A percentile compares a stretch with the other conserved stretches of the same genome.
phyloP scores from a whole-genome alignment of 2,329 filamentous ascomycete genomes.

The Sclerotinia subarctica region DNA sequence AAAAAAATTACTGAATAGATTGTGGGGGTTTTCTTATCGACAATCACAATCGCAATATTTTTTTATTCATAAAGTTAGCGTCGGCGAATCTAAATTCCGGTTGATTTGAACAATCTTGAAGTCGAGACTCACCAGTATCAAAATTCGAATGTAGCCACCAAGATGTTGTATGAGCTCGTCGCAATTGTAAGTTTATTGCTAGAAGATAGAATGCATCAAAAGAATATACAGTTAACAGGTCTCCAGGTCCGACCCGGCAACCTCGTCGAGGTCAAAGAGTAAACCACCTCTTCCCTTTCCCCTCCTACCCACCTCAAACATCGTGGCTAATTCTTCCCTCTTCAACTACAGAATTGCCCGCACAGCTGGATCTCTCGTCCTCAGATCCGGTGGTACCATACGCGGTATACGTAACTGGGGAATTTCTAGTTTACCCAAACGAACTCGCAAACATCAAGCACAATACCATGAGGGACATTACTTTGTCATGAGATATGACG shows the following conservation, averaged over 20 bases:
- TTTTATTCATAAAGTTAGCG: constrained; percentile 16
- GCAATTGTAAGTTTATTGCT: constrained; percentile 67
- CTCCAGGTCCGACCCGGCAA: constrained; percentile 84
- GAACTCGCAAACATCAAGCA: constrained; percentile 75
- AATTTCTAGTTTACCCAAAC: constrained; percentile 78
- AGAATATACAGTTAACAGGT: constrained; percentile 25
- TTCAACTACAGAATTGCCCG: constrained; percentile 69
- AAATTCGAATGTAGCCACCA: constrained; percentile 36
- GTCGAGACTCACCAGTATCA: constrained; percentile 10
- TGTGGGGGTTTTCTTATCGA: constrained; percentile 30
- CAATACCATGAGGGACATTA: constrained; percentile 86
- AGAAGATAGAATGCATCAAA: background rate
- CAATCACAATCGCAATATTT: constrained; percentile 19
- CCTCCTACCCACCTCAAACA: constrained; percentile 8
- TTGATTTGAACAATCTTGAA: constrained; percentile 5
- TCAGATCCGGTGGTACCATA: constrained; percentile 81
- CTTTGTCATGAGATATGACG: constrained; percentile 96
- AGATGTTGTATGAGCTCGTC: constrained; percentile 97
- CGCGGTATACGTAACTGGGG: constrained; percentile 96
- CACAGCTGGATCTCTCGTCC: constrained; percentile 77
- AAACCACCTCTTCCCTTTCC: constrained; percentile 42
- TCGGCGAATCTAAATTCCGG: constrained; percentile 8
- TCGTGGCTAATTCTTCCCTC: constrained; percentile 20
- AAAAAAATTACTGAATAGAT: constrained; percentile 16
- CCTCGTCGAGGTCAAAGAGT: constrained; percentile 93